Evolutionary conservation across 805 yeast species (phyloP).

Genomic region (Hanseniaspora meyeri): DNA sequence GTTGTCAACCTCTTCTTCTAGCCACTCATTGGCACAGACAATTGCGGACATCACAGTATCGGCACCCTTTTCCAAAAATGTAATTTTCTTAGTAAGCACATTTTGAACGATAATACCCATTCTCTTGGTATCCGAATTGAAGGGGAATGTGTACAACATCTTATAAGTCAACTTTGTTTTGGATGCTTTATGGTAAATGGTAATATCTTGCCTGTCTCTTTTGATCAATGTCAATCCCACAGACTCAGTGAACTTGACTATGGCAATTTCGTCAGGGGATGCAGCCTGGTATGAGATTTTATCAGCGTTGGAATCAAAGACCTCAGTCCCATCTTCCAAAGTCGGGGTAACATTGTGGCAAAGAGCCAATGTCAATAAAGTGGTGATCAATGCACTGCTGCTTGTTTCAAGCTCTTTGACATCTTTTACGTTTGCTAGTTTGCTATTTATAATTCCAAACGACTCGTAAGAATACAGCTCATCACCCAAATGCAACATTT

Average conservation of each 20-base stretch:
- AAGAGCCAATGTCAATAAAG: conserved; percentile 72
- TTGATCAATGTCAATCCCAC: conserved; percentile 72
- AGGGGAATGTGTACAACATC: conserved; percentile 78
- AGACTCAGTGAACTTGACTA: conserved; percentile 76
- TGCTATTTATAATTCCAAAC: conserved; percentile 69
- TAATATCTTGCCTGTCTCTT: conserved; percentile 69
- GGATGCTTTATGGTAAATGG: conserved; percentile 51
- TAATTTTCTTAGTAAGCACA: conserved; percentile 32
- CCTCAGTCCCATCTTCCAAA: conserved; percentile 37
- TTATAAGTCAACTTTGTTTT: conserved; percentile 44
- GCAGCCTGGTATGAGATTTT: conserved; percentile 85
- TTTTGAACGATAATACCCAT: conserved; percentile 84
- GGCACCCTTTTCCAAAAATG: conserved; percentile 92
- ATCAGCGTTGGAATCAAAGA: conserved; percentile 27
- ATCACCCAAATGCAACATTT: conserved; percentile 81
- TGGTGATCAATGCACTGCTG: conserved; percentile 63
- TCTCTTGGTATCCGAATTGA: conserved; percentile 87
- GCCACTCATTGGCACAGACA: conserved; percentile 83
- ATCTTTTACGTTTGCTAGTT: conserved; percentile 13
- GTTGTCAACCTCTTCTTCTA: conserved; percentile 92
- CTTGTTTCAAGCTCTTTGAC: conserved; percentile 43
- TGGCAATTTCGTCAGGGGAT: conserved; percentile 96
- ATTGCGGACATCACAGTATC: conserved; percentile 83
- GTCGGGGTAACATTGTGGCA: conserved; percentile 97
- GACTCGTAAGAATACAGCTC: conserved; percentile 88